Base-by-base conservation (phyloP, 2,329 filamentous ascomycete genomes). In the Nigrospora osmanthi region DNA sequence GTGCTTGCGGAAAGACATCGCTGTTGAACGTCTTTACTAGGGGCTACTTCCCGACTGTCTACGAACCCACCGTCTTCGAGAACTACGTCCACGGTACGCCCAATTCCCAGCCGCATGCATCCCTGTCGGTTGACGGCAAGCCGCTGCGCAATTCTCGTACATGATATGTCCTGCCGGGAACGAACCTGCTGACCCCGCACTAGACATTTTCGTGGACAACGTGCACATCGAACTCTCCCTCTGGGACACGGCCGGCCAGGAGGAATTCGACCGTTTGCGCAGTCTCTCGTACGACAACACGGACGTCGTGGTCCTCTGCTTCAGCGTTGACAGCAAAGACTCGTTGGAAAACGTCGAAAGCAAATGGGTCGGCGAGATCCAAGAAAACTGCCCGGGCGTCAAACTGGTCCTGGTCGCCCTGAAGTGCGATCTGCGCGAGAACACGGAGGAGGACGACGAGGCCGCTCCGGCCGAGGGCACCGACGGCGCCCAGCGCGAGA, bases 41-140 rank as follows among this genome's bases (percentile, higher is more conserved):
- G 85, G 91, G 91, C 86, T 94, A 96, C 68, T 98, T 98, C 67
- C 91, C 91, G 42, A 96, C 91, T 47, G 91, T 97, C 60, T 97
- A 97, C 72, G 90, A 97, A 69, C 93, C 93, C 44, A 98, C 91
- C 33, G 91, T 96, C 53, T 96, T 96, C 68, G 91, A 98, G 67
- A 98, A 98, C 70, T 98, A 97, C 68, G 91, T 98, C 52, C 91
- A 98, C 65, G 89, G 88, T 94, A 77, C 62, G 76, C 61, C 35
- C 15, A 13, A 33, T 10, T 28, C 7, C 23, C 9, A 28, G 10
- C 23, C 23, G 9, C 23, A 28, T 10, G 10, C 9, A 28, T 28
- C 23, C 23, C 7, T 28, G 23, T 10, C 23, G 23, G 23, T 7
- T 28, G 23, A 28, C 23, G 23, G 9, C 23, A 28, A 28, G 7